Conservation (phyloP, 768 basidiomycete genomes). For the Hysterangium stoloniferum region DNA sequence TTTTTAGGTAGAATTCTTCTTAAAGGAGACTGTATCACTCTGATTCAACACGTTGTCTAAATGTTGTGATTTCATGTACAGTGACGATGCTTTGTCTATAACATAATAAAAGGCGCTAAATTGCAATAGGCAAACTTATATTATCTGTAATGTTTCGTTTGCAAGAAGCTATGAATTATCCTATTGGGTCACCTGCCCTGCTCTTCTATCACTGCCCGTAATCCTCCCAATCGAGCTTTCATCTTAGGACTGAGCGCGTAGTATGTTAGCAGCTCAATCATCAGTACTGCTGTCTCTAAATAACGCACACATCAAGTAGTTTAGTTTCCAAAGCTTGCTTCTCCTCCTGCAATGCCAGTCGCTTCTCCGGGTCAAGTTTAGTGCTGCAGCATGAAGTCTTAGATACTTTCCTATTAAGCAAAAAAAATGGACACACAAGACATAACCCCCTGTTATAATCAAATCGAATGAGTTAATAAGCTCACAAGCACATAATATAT, state of each 20-base stretch:
- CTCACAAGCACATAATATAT: neutral
- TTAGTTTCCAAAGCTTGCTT: conserved; percentile 84
- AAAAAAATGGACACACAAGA: conserved; percentile 58
- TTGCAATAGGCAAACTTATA: too few species aligned
- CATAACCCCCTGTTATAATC: conserved; percentile 75
- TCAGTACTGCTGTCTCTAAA: neutral
- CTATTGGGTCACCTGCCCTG: conserved; percentile 4
- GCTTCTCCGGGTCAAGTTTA: conserved; percentile 81
- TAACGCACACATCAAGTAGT: conserved; percentile 74
- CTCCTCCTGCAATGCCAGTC: conserved; percentile 89
- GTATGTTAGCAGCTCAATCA: neutral
- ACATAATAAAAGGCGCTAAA: too few species aligned
- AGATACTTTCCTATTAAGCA: neutral
- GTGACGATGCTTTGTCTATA: conserved; percentile 4
- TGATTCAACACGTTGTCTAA: conserved; percentile 56
- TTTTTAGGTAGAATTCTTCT: conserved; percentile 81
- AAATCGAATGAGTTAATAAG: neutral
- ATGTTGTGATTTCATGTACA: conserved; percentile 14
- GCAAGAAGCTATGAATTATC: too few species aligned
- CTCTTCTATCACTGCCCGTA: conserved; percentile 35
- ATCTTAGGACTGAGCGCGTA: conserved; percentile 61
- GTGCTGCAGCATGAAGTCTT: conserved; percentile 41
- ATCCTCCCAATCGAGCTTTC: conserved; percentile 63
- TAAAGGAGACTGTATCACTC: conserved; percentile 98
- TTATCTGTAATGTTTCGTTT: too few species aligned